Evolutionary conservation across 2,329 filamentous ascomycete species (phyloP).

Genomic region (Juglanconis sp.): DNA sequence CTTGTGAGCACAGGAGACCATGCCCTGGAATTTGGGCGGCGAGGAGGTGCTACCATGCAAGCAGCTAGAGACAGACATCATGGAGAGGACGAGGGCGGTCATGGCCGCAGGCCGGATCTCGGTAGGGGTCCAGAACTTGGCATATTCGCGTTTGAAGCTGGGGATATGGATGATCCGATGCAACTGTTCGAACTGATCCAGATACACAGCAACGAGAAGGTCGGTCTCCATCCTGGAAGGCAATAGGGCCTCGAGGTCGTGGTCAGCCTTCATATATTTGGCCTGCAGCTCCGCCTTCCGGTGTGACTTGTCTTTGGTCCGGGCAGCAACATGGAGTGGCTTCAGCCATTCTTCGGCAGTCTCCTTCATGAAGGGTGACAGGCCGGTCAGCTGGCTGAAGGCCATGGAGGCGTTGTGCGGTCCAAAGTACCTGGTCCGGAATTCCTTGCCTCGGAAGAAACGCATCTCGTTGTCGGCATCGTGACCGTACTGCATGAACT

Average conservation of each 20-base stretch:
- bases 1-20: slow-evolving; percentile 55
- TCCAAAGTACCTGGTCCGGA: slow-evolving; percentile 58
- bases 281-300: slow-evolving; percentile 51
- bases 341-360: slow-evolving; percentile 60
- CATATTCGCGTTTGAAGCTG: slow-evolving; percentile 55
- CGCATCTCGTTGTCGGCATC: slow-evolving; percentile 46
- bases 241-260: slow-evolving; percentile 47
- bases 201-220: slow-evolving; percentile 46
- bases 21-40: slow-evolving; percentile 52
- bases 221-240: slow-evolving; percentile 47
- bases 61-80: slow-evolving; percentile 58
- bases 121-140: slow-evolving; percentile 49
- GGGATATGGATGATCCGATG: slow-evolving; percentile 58
- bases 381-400: slow-evolving; percentile 51
- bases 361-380: slow-evolving; percentile 60
- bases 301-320: slow-evolving; percentile 52
- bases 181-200: slow-evolving; percentile 54
- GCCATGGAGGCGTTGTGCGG: slow-evolving; percentile 60
- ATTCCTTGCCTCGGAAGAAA: slow-evolving; percentile 57
- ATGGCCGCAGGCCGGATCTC: slow-evolving; percentile 48
- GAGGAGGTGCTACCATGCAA: slow-evolving; percentile 45
- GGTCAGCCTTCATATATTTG: slow-evolving; percentile 45
- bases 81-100: slow-evolving; percentile 56
- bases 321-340: slow-evolving; percentile 52
- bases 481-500: slow-evolving; percentile 30